phyloP scores from a whole-genome alignment of 129 eudicot species.

The Smallanthus sonchifolius region DNA sequence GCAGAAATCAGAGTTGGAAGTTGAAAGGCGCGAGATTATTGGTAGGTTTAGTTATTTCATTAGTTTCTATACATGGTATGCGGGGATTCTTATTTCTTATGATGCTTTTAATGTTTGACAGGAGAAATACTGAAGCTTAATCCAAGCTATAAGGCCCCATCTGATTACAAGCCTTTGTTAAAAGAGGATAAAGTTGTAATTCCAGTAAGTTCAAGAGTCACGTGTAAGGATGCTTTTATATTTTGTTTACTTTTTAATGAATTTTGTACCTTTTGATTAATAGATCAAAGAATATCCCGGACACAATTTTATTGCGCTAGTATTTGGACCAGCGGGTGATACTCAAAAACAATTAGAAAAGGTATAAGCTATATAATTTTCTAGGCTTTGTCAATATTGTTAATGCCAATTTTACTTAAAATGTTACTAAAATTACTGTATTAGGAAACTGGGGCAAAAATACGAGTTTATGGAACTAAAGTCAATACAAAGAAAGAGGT shows the following conservation, averaged over 20 bases:
- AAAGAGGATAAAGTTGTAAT: constrained; percentile 84
- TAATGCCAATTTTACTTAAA: not conserved
- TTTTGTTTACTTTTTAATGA: not conserved
- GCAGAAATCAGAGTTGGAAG: constrained; percentile 62
- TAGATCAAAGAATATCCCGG: constrained; percentile 78
- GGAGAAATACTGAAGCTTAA: constrained; percentile 90
- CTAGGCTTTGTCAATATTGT: not conserved
- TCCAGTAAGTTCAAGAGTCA: constrained; percentile 59
- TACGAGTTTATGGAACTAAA: constrained; percentile 79
- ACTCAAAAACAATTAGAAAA: constrained; percentile 82
- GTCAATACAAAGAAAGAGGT: constrained; percentile 58
- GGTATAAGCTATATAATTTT: constrained; percentile 36
- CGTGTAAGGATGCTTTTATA: not conserved
- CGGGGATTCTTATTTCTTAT: not conserved
- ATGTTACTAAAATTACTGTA: constrained; percentile 3
- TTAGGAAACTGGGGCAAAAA: constrained; percentile 93
- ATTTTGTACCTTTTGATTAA: constrained; percentile 5
- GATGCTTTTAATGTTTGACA: constrained; percentile 29
- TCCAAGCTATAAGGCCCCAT: constrained; percentile 72
- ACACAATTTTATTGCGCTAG: constrained; percentile 57
- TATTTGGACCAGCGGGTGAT: constrained; percentile 68
- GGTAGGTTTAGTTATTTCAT: constrained; percentile 47
- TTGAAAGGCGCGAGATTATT: constrained; percentile 88
- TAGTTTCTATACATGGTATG: not conserved
- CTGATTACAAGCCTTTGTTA: constrained; percentile 75